Conservation (phyloP, 371 early-diverging fungal genomes). For the Enterocytospora artemiae region DNA sequence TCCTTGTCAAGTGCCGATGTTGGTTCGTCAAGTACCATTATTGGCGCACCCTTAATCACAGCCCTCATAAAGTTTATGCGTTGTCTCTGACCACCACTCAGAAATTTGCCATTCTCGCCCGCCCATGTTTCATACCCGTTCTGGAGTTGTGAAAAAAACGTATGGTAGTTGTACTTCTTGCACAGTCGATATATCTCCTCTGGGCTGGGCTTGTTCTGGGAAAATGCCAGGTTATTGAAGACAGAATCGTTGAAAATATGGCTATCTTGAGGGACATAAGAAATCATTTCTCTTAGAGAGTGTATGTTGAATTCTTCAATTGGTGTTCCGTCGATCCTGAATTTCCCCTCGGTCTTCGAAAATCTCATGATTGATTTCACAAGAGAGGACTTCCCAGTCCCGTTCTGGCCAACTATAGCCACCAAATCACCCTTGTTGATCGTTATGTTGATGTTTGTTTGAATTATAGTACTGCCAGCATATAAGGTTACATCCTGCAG, state of each 20-base stretch:
- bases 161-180: background rate
- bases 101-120: constrained; percentile 59
- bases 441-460: background rate
- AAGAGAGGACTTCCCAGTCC: constrained; percentile 9
- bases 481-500: background rate
- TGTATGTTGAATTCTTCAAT: constrained; percentile 63
- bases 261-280: constrained; percentile 51
- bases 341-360: constrained; percentile 57
- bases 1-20: constrained; percentile 67
- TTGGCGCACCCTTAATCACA: constrained; percentile 63
- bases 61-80: constrained; percentile 86
- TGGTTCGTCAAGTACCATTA: constrained; percentile 75
- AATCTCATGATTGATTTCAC: background rate
- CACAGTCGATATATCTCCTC: constrained; percentile 72
- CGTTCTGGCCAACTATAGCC: constrained; percentile 13
- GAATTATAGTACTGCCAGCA: background rate
- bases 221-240: constrained; percentile 62
- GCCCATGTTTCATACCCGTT: constrained; percentile 30
- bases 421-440: constrained; percentile 17
- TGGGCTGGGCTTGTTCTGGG: constrained; percentile 67
- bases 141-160: background rate
- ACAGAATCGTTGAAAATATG: constrained; percentile 40
- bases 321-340: constrained; percentile 64
- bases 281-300: constrained; percentile 8
- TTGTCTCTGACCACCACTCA: constrained; percentile 92